Percentiles rank a stretch among this genome's conserved stretches.
Conservation (phyloP, 164 flowering plant genomes). For the Dillenia suffruticosa region DNA sequence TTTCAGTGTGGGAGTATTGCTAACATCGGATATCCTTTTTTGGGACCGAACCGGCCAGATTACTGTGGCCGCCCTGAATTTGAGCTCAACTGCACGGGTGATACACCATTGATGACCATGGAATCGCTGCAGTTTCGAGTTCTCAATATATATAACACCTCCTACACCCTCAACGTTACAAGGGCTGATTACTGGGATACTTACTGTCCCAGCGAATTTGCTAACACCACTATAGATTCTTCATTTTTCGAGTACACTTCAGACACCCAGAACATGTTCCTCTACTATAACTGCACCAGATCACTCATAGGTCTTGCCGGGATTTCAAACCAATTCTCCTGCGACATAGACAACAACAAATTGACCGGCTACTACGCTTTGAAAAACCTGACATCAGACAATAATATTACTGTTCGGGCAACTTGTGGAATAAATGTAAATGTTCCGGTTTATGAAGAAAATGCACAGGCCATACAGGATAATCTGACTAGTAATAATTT, state of each 20-base stretch:
- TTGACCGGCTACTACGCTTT: too few species aligned
- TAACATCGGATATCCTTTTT: constrained; percentile 36
- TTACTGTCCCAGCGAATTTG: constrained; percentile 8
- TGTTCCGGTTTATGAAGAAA: constrained; percentile 8
- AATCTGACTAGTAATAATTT: background rate
- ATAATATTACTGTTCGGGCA: too few species aligned
- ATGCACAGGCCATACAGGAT: background rate
- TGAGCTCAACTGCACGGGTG: constrained; percentile 21
- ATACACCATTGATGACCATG: constrained; percentile 11
- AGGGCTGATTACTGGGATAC: constrained; percentile 20
- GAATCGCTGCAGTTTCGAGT: constrained; percentile 13
- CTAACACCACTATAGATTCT: constrained; percentile 13
- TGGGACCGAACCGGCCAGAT: constrained; percentile 23
- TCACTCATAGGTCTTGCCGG: too few species aligned
- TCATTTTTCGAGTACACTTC: constrained; percentile 4
- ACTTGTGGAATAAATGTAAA: too few species aligned
- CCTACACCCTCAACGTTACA: constrained; percentile 17
- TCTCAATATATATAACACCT: constrained; percentile 5
- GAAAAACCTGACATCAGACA: too few species aligned
- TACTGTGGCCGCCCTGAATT: constrained; percentile 39
- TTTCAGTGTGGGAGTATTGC: constrained; percentile 19
- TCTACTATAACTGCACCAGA: constrained; percentile 20
- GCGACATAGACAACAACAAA: too few species aligned
- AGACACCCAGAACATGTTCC: constrained; percentile 12
- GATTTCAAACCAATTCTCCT: too few species aligned